phyloP scores from a whole-genome alignment of 345 rosid genomes.

The Brassica rapa region DNA sequence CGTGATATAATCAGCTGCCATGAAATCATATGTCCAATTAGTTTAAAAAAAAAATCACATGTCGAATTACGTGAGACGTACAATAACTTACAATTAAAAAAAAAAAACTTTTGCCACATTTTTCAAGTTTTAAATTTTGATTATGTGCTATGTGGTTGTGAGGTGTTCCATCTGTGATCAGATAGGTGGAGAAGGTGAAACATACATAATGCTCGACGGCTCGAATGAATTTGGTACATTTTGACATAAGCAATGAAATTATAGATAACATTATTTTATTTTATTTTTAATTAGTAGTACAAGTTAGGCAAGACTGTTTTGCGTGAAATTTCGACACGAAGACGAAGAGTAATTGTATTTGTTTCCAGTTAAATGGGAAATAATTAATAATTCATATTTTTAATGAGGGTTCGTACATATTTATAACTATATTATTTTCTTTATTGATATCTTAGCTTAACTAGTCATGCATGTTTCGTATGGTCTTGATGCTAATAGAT shows the following conservation, averaged over 20 bases:
- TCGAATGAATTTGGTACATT: slow-evolving; percentile 16
- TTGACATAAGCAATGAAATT: slow-evolving; percentile 5
- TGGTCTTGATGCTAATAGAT: neutral
- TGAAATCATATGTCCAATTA: slow-evolving; percentile 22
- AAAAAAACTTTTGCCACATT: neutral
- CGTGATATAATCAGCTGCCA: slow-evolving; percentile 16
- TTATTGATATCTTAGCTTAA: neutral
- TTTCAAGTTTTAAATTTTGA: neutral
- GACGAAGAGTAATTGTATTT: neutral
- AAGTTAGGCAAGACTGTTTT: slow-evolving; percentile 6
- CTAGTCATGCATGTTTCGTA: neutral
- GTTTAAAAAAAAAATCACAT: neutral
- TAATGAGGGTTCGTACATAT: neutral
- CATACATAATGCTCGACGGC: slow-evolving; percentile 14
- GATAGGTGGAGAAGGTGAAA: slow-evolving; percentile 38
- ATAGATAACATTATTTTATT: neutral
- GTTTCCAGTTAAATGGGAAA: neutral
- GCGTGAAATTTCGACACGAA: slow-evolving; percentile 1
- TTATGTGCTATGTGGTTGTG: slow-evolving; percentile 16
- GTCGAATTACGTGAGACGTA: slow-evolving; percentile 32
- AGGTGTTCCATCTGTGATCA: slow-evolving; percentile 33
- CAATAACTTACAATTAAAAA: slow-evolving; percentile 4
- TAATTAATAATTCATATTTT: neutral
- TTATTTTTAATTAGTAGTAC: neutral
- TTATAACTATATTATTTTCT: neutral